A percentile compares a stretch with the other conserved stretches of the same genome.
Evolutionary conservation across 1,284 basidiomycete species (phyloP).

Genomic region (Coriolopsis trogii): DNA sequence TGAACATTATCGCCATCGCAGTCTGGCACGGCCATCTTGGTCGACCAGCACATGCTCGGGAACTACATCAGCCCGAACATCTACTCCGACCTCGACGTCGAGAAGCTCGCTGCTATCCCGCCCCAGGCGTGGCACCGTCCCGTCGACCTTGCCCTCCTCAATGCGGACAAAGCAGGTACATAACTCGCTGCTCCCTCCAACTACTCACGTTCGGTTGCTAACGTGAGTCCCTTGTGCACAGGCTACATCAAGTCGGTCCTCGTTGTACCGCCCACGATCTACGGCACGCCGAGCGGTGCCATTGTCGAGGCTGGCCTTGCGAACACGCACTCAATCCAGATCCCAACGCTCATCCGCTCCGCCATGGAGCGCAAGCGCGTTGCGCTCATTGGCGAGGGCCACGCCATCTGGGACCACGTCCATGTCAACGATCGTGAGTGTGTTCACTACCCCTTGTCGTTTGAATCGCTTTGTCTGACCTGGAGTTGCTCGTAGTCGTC

Average conservation of each 20-base stretch:
- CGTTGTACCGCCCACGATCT: slow-evolving; percentile 44
- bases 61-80: slow-evolving; percentile 30
- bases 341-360: slow-evolving; percentile 36
- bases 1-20: slow-evolving; percentile 11
- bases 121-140: slow-evolving; percentile 35
- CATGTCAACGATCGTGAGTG: slow-evolving; percentile 36
- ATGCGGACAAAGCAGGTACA: too few relatives aligned
- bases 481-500: slow-evolving; percentile 5
- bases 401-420: slow-evolving; percentile 35
- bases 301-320: slow-evolving; percentile 40
- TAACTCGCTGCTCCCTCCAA: too few relatives aligned
- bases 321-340: slow-evolving; percentile 39
- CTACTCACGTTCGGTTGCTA: too few relatives aligned
- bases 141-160: slow-evolving; percentile 34
- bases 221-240: too few relatives aligned
- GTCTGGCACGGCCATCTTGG: slow-evolving; percentile 40
- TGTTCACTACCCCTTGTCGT: not conserved
- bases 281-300: slow-evolving; percentile 35
- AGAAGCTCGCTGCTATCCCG: slow-evolving; percentile 36
- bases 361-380: slow-evolving; percentile 37
- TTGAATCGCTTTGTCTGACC: not conserved
- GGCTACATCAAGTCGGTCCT: slow-evolving; percentile 42
- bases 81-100: slow-evolving; percentile 39
- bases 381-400: slow-evolving; percentile 36
- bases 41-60: slow-evolving; percentile 37